Base-by-base conservation (phyloP, 2,329 filamentous ascomycete species). In the Trichophyton mentagrophytes region DNA sequence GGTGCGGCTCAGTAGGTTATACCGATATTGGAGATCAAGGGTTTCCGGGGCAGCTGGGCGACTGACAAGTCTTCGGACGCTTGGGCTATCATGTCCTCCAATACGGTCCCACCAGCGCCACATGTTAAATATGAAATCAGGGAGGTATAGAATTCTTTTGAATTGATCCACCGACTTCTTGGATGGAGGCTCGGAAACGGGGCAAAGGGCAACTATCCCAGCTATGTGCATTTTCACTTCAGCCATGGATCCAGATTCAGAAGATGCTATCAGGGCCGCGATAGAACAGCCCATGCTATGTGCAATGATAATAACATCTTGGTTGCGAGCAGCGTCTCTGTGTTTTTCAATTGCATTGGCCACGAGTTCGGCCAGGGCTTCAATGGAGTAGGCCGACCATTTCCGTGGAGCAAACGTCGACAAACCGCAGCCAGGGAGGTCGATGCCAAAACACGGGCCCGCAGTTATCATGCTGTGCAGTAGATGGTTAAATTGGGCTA, bases 261-360 rank as follows among this genome's bases (percentile, higher is more conserved):
- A 76, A 0, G 83, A 85, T 8, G 89, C 86, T 58, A 97, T 77
- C 15, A 86, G 76, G 27, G 88, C 85, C 4, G 86, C 84, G 20
- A 96, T 77, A 2, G 88, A 88, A 62, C 88, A 90, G 5, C 93
- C 93, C 83, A 96, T 87, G 70, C 90, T 96, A 69, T 99, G 93
- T 1, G 86, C 90, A 62, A 97, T 83, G 33, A 96, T 73, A 20
- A 96, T 81, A 13, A 96, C 81, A 2, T 84, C 82, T 71, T 96
- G 90, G 0, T 77, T 78, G 17, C 79, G 76, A 40, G 82, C 78
- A 49, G 80, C 80, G 65, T 88, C 84, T 46, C 87, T 83, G 68
- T 92, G 83, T 53, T 85, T 80, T 44, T 89, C 82, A 62, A 97
- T 90, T 36, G 90, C 82, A 1, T 78, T 80, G 61, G 85, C 85